A percentile compares a stretch with the other conserved stretches of the same genome.
These are phyloP conservation scores for Candida pini DNA, from an alignment of 805 yeast genomes.

Conservation along the genomic window DNA sequence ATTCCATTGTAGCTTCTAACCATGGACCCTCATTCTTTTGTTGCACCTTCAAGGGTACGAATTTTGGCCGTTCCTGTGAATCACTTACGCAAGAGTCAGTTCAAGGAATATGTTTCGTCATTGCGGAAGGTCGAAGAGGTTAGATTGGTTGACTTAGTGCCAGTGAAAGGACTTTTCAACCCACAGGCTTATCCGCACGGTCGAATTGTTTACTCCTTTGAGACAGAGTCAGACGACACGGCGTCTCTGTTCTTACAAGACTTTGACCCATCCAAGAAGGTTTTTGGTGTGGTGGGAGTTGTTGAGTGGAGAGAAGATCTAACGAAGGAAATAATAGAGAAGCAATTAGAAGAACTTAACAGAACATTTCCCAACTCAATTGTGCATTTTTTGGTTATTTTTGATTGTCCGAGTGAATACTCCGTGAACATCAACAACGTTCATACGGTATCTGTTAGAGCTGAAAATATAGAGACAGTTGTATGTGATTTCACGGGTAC, in stretches of 20 bases:
- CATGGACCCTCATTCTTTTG: constrained; percentile 42
- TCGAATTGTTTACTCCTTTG: constrained; percentile 53
- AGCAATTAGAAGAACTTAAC: constrained; percentile 35
- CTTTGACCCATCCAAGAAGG: constrained; percentile 83
- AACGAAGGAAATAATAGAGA: constrained; percentile 20
- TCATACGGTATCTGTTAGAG: constrained; percentile 13
- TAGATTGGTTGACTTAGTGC: constrained; percentile 69
- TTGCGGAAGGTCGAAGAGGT: constrained; percentile 54
- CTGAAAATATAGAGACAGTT: constrained; percentile 46
- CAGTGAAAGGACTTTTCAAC: constrained; percentile 60
- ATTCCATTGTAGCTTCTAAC: background rate
- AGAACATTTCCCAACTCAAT: constrained; percentile 46
- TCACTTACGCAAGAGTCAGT: constrained; percentile 36
- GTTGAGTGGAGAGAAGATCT: constrained; percentile 27
- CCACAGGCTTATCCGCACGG: constrained; percentile 88
- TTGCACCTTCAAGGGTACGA: constrained; percentile 61
- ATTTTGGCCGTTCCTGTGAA: constrained; percentile 67
- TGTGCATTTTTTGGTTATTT: constrained; percentile 49
- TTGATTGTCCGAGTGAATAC: constrained; percentile 36
- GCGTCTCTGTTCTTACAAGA: constrained; percentile 66
- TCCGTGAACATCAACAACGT: constrained; percentile 5
- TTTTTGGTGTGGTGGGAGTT: constrained; percentile 52
- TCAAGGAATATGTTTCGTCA: constrained; percentile 35
- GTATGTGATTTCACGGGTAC: constrained; percentile 67
- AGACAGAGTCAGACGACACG: constrained; percentile 41